Conservation (phyloP, 2,329 filamentous ascomycete species). For the Tolypocladium capitatum region DNA sequence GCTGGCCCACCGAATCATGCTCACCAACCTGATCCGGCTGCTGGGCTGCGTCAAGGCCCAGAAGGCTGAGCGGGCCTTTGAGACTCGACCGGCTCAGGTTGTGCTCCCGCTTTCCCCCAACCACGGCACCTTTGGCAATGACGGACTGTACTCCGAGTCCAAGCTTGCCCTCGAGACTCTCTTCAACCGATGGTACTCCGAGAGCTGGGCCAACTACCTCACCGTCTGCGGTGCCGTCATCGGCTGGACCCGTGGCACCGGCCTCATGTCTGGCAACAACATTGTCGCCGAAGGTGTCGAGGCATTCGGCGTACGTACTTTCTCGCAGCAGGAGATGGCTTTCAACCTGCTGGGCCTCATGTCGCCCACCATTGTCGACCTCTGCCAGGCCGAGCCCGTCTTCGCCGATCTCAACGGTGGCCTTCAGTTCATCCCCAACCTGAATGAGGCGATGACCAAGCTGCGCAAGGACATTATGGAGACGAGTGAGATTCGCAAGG, state of each 20-base stretch:
- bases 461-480: slow-evolving; percentile 91
- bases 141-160: slow-evolving; percentile 95
- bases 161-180: slow-evolving; percentile 94
- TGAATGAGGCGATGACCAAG: slow-evolving; percentile 88
- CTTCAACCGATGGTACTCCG: slow-evolving; percentile 97
- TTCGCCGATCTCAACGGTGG: slow-evolving; percentile 97
- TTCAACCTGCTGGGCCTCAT: slow-evolving; percentile 96
- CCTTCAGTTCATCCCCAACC: slow-evolving; percentile 89
- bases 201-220: slow-evolving; percentile 94
- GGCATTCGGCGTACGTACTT: slow-evolving; percentile 90
- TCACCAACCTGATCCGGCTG: slow-evolving; percentile 89
- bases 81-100: slow-evolving; percentile 92
- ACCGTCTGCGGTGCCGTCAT: slow-evolving; percentile 98
- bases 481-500: slow-evolving; percentile 83
- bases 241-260: slow-evolving; percentile 96
- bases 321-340: slow-evolving; percentile 98
- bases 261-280: slow-evolving; percentile 96
- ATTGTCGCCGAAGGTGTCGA: slow-evolving; percentile 95
- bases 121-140: slow-evolving; percentile 95
- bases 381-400: slow-evolving; percentile 90
- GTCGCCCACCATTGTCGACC: slow-evolving; percentile 84
- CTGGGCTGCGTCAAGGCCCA: slow-evolving; percentile 83
- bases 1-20: slow-evolving; percentile 95
- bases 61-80: slow-evolving; percentile 76
- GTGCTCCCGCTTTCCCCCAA: slow-evolving; percentile 93